Percentiles rank a stretch among this genome's conserved stretches.
phyloP scores from a whole-genome alignment of 1,284 basidiomycete species.

The Pseudozyma sp. region DNA sequence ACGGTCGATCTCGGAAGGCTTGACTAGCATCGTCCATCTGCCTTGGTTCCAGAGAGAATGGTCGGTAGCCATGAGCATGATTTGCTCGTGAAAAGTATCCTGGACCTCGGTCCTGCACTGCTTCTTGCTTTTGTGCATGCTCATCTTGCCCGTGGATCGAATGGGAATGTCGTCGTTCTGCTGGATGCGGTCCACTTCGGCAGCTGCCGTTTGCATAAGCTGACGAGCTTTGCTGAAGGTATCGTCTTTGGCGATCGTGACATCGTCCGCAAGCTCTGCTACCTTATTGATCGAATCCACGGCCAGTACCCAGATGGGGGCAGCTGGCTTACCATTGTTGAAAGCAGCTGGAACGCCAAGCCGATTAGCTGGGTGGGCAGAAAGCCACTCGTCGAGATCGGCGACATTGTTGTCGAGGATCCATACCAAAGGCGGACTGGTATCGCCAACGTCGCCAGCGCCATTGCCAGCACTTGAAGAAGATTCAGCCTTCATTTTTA shows the following conservation, averaged over 20 bases:
- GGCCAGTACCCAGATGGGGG: slow-evolving; percentile 15
- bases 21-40: slow-evolving; percentile 31
- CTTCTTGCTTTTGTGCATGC: slow-evolving; percentile 23
- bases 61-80: slow-evolving; percentile 17
- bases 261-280: slow-evolving; percentile 14
- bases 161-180: slow-evolving; percentile 20
- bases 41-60: slow-evolving; percentile 36
- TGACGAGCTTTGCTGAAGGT: slow-evolving; percentile 17
- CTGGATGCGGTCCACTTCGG: slow-evolving; percentile 18
- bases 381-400: slow-evolving; percentile 23
- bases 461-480: background rate
- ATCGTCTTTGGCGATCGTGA: background rate
- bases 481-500: background rate
- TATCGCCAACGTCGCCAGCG: background rate
- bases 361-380: slow-evolving; percentile 17
- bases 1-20: slow-evolving; percentile 14
- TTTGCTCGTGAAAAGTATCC: slow-evolving; percentile 25
- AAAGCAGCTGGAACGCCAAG: slow-evolving; percentile 13
- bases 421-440: slow-evolving; percentile 8
- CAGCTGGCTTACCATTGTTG: slow-evolving; percentile 12
- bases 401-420: slow-evolving; percentile 8
- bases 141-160: slow-evolving; percentile 5
- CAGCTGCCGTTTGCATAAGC: slow-evolving; percentile 1
- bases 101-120: slow-evolving; percentile 31
- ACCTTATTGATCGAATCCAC: slow-evolving; percentile 11